A percentile compares a stretch with the other conserved stretches of the same genome.
phyloP scores from a whole-genome alignment of 345 rosid species.

The Rhodamnia rubescens region DNA sequence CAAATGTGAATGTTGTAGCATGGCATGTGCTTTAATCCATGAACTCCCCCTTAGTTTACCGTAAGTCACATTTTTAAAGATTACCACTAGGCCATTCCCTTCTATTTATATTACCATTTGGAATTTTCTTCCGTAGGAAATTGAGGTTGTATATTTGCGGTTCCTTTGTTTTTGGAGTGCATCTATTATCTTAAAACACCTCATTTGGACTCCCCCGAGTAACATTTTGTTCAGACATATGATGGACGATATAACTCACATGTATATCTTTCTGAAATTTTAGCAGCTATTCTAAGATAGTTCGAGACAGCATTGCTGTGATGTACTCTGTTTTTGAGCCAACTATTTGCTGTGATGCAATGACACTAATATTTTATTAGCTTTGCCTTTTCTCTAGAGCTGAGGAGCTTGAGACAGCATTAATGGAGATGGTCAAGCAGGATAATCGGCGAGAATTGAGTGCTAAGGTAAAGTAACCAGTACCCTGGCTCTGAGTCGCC shows the following conservation, averaged over 20 bases:
- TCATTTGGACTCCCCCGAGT: neutral
- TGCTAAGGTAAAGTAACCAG: slow-evolving; percentile 52
- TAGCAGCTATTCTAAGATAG: neutral
- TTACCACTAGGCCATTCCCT: neutral
- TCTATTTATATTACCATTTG: neutral
- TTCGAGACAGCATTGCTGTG: neutral
- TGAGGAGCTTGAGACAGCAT: slow-evolving; percentile 98
- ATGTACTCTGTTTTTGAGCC: neutral
- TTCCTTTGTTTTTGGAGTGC: neutral
- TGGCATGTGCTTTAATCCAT: neutral
- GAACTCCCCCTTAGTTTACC: neutral
- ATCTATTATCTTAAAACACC: neutral
- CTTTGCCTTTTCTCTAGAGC: slow-evolving; percentile 43
- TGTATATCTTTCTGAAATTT: neutral
- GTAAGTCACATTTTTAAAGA: neutral
- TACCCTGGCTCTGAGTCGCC: neutral
- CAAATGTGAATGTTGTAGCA: neutral
- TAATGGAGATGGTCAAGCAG: slow-evolving; percentile 99
- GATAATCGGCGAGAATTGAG: slow-evolving; percentile 92
- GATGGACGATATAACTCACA: neutral
- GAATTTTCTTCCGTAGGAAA: neutral
- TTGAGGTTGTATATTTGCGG: neutral
- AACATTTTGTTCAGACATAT: neutral
- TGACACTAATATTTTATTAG: neutral
- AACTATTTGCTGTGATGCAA: neutral